Percentiles rank a stretch among this genome's conserved stretches.
Evolutionary conservation across 768 basidiomycete species (phyloP).

Genomic region (Suillus clintonianus): DNA sequence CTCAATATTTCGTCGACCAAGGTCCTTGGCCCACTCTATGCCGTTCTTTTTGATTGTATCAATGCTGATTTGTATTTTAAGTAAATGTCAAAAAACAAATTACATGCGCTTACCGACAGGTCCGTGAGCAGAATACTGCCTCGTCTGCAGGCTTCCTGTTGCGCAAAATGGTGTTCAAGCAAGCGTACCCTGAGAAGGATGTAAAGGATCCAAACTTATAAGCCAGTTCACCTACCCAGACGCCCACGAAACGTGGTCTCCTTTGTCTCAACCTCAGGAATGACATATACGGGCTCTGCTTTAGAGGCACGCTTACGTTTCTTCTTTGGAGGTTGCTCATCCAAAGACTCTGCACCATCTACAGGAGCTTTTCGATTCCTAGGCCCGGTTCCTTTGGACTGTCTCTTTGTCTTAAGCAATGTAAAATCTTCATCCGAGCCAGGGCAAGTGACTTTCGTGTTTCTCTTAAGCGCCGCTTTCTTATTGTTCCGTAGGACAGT

Average conservation of each 20-base stretch:
- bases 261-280: slow-evolving; percentile 70
- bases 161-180: slow-evolving; percentile 82
- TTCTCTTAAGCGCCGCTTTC: neutral
- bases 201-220: neutral
- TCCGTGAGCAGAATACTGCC: slow-evolving; percentile 75
- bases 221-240: slow-evolving; percentile 40
- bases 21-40: slow-evolving; percentile 76
- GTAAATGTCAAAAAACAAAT: neutral
- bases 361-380: slow-evolving; percentile 11
- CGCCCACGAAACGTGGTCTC: slow-evolving; percentile 71
- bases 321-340: slow-evolving; percentile 17
- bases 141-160: slow-evolving; percentile 63
- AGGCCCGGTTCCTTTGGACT: neutral
- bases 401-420: neutral
- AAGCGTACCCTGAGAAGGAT: slow-evolving; percentile 63
- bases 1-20: slow-evolving; percentile 73
- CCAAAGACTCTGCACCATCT: slow-evolving; percentile 1
- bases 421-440: neutral
- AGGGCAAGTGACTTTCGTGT: neutral
- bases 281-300: slow-evolving; percentile 60
- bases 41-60: slow-evolving; percentile 81
- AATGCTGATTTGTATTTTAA: slow-evolving; percentile 44
- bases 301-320: slow-evolving; percentile 34
- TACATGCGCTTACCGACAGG: slow-evolving; percentile 48
- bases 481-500: neutral